Evolutionary conservation across 345 rosid genomes (phyloP).

Genomic region (Brassica carinata): DNA sequence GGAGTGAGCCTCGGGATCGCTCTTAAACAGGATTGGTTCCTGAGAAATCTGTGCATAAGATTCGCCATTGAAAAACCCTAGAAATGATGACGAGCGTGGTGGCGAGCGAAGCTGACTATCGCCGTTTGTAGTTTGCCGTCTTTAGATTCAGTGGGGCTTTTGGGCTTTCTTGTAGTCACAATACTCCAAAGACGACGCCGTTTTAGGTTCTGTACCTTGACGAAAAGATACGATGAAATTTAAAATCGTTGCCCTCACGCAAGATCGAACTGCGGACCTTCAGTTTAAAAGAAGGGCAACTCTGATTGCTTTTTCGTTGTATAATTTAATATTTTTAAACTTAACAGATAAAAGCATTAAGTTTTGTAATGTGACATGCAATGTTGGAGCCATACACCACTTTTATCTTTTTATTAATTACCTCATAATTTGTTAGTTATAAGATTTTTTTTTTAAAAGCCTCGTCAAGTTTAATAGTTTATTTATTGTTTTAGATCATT

Average conservation of each 20-base stretch:
- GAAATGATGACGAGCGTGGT: background rate
- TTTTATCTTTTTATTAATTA: no score
- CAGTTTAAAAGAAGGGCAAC: slow-evolving; percentile 58
- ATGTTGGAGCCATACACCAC: no score
- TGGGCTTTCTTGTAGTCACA: background rate
- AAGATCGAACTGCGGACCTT: slow-evolving; percentile 79
- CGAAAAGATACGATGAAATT: no score
- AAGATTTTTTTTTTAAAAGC: no score
- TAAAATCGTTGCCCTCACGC: slow-evolving; percentile 53
- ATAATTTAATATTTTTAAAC: no score
- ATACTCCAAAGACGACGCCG: background rate
- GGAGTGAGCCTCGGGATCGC: slow-evolving; percentile 16
- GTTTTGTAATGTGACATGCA: no score
- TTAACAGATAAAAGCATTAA: no score
- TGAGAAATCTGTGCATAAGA: slow-evolving; percentile 36
- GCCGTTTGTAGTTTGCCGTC: no score
- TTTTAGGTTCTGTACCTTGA: background rate
- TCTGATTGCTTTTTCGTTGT: no score
- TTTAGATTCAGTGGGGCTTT: background rate
- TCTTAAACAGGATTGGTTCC: slow-evolving; percentile 33
- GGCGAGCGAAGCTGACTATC: slow-evolving; percentile 2
- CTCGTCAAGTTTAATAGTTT: no score
- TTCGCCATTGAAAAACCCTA: slow-evolving; percentile 37
- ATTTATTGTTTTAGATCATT: no score
- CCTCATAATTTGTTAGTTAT: no score